A percentile compares a stretch with the other conserved stretches of the same genome.
Conservation (phyloP, 2,329 filamentous ascomycete genomes). For the Cercospora sesami region DNA sequence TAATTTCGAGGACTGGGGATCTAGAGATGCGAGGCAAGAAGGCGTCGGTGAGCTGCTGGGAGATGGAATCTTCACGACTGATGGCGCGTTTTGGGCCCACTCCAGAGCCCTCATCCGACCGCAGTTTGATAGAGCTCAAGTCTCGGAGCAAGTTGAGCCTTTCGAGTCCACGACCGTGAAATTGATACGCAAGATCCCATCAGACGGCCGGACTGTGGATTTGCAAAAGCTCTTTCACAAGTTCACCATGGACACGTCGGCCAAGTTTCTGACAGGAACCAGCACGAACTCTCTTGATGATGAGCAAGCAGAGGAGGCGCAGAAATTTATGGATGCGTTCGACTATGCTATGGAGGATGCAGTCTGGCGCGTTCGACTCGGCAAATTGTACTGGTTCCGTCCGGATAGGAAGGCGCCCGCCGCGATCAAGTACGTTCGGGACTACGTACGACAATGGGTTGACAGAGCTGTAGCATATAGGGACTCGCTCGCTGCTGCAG, state of each 20-base stretch:
- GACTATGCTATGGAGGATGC: constrained; percentile 17
- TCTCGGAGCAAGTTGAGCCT: constrained; percentile 51
- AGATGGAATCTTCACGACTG: constrained; percentile 43
- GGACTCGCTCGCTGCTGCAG: neutral
- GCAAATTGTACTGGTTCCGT: constrained; percentile 14
- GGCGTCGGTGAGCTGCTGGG: constrained; percentile 28
- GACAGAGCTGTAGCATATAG: constrained; percentile 22
- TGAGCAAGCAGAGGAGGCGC: constrained; percentile 15
- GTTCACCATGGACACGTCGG: constrained; percentile 65
- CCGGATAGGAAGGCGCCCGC: constrained; percentile 20
- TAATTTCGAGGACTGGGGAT: constrained; percentile 11
- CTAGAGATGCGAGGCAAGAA: constrained; percentile 1
- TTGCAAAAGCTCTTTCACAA: constrained; percentile 63
- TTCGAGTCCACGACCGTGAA: constrained; percentile 60
- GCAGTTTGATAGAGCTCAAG: constrained; percentile 52
- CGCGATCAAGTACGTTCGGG: constrained; percentile 10
- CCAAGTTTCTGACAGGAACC: constrained; percentile 65
- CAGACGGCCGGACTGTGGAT: constrained; percentile 56
- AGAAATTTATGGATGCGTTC: constrained; percentile 21
- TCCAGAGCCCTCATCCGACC: constrained; percentile 47
- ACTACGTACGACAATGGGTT: constrained; percentile 20
- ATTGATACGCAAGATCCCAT: constrained; percentile 58
- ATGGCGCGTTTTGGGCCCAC: constrained; percentile 39
- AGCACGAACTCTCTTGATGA: constrained; percentile 27
- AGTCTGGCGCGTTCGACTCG: constrained; percentile 12